These are phyloP conservation scores for Geotrichum siamense DNA, from an alignment of 1,139 yeast genomes.

Conservation along the genomic window DNA sequence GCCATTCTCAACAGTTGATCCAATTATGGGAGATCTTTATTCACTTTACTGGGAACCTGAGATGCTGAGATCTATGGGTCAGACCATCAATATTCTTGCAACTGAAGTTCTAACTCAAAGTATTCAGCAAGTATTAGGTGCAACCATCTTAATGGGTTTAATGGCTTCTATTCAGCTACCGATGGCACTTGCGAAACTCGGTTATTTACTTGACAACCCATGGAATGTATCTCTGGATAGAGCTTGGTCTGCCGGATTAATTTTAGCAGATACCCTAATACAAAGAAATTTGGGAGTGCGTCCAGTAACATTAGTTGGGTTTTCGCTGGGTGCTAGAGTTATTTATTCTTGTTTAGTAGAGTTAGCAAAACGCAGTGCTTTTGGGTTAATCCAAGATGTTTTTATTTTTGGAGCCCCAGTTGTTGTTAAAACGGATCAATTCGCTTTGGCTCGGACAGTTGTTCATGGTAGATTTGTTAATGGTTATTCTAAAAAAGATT, in stretches of 20 bases:
- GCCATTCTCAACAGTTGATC: slow-evolving; percentile 94
- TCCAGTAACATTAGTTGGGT: slow-evolving; percentile 89
- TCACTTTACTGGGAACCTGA: slow-evolving; percentile 97
- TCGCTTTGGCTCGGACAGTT: slow-evolving; percentile 72
- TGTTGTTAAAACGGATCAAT: slow-evolving; percentile 69
- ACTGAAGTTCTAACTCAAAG: slow-evolving; percentile 90
- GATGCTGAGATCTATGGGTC: slow-evolving; percentile 92
- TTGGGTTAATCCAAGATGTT: slow-evolving; percentile 85
- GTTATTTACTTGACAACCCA: slow-evolving; percentile 89
- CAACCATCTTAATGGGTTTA: slow-evolving; percentile 81
- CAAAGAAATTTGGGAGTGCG: slow-evolving; percentile 88
- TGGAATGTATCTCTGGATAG: slow-evolving; percentile 97
- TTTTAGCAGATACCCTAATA: slow-evolving; percentile 84
- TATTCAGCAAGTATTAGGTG: slow-evolving; percentile 90
- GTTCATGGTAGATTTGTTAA: slow-evolving; percentile 88
- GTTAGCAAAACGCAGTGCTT: slow-evolving; percentile 77
- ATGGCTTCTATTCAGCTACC: slow-evolving; percentile 97
- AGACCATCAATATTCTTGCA: slow-evolving; percentile 86
- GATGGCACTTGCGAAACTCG: slow-evolving; percentile 79
- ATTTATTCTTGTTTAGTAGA: slow-evolving; percentile 87
- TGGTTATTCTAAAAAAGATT: slow-evolving; percentile 87
- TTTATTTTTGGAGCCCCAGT: slow-evolving; percentile 84
- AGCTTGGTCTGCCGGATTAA: slow-evolving; percentile 94
- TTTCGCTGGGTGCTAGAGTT: slow-evolving; percentile 88
- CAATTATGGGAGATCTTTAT: slow-evolving; percentile 93